Base-by-base conservation (phyloP, 305 asterid species). In the Fraxinus latifolia region DNA sequence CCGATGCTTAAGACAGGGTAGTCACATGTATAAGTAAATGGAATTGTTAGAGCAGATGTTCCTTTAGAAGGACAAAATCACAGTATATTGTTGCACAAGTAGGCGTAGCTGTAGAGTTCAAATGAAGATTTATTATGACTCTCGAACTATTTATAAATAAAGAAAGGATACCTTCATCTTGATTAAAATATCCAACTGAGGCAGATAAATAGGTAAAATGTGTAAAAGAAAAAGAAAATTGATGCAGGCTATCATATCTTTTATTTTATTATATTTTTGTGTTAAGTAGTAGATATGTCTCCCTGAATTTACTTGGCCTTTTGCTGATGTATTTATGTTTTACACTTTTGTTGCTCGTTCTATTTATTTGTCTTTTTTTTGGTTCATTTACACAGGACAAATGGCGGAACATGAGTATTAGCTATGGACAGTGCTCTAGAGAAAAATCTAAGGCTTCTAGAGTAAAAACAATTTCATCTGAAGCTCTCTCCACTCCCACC, bases 391-490 rank as follows among this genome's bases (percentile, higher is more conserved):
- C 55, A 81, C 88, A 90, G 96, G 96, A 92, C 75, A 90, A 92
- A 84, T 92, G 94, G 93, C 87, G 94, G 77, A 92, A 92, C 80
- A 37, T 90, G 92, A 50, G 84, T 58, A 76, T 74, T 81, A 74
- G 67, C 79, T 4, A 79, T 23, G 89, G 82, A 67, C 91, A 82
- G 78, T 80, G 80, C 81, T 78, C 82, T 7, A 86, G 87, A 78
- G 93, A 86, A 53, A 83, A 80, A 74, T 53, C 85, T 25, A 50
- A 31, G 80, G 82, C 74, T 82, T 78, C 87, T 58, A 83, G 67
- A 72, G 81, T 60, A 39, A 86, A 77, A 83, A 58, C 87, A 79
- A 17, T 65, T 65, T 50, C 87, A 25, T 27, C 67, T 12, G 78
- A 55, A 77, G 83, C 65, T 77, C 73, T 65, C 74, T 70, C 23